Percentiles rank a stretch among this genome's conserved stretches.
These are phyloP conservation scores for Oryza brachyantha DNA, from an alignment of 176 grass and related monocot genomes.

Conservation along the genomic window DNA sequence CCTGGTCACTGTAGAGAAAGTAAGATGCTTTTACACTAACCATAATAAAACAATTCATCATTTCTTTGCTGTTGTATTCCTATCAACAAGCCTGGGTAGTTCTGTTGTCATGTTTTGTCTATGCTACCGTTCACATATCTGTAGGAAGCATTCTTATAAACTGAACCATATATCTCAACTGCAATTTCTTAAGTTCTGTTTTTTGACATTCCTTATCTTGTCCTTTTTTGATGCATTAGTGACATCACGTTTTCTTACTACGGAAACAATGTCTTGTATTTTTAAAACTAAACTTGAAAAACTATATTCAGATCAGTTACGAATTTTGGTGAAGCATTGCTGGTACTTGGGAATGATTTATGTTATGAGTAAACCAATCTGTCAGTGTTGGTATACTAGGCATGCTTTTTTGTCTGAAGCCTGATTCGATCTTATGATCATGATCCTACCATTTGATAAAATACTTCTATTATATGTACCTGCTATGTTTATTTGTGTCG, in stretches of 20 bases:
- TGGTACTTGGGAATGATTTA: conserved; percentile 11
- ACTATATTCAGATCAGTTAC: conserved; percentile 4
- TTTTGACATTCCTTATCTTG: conserved; percentile 27
- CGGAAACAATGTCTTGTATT: conserved; percentile 1
- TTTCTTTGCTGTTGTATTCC: neutral
- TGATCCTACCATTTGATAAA: neutral
- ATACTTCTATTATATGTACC: neutral
- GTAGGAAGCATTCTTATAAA: conserved; percentile 16
- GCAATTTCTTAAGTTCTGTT: conserved; percentile 22
- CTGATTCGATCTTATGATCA: neutral
- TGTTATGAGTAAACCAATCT: neutral
- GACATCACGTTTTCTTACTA: conserved; percentile 29
- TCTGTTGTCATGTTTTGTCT: conserved; percentile 38
- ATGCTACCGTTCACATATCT: neutral
- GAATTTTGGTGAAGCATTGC: conserved; percentile 6
- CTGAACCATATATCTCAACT: conserved; percentile 26
- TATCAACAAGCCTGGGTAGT: conserved; percentile 5
- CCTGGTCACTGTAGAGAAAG: conserved; percentile 84
- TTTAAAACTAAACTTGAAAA: conserved; percentile 15
- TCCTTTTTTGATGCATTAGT: conserved; percentile 17
- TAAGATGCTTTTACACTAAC: conserved; percentile 14
- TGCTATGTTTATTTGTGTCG: too few relatives aligned
- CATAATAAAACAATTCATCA: neutral
- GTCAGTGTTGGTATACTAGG: neutral
- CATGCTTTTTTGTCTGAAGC: neutral